Base-by-base conservation (phyloP, 2,329 filamentous ascomycete genomes). In the Cylindrodendrum hubeiense region DNA sequence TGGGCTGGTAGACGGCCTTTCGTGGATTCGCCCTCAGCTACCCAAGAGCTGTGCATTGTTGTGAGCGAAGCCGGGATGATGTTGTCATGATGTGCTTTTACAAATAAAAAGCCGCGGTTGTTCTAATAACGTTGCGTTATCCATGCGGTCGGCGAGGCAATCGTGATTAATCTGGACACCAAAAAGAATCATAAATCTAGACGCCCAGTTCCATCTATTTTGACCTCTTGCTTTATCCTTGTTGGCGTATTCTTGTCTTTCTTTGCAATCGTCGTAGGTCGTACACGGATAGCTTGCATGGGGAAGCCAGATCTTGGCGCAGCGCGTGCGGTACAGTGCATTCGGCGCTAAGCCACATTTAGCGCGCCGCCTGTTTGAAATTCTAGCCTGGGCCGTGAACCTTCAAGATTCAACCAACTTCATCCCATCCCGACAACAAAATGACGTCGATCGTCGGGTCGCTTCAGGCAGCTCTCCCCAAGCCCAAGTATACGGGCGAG, bases 401-500 rank as follows among this genome's bases (percentile, higher is more conserved):
- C 53, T 70, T 59, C 62, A 67, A 67, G 63, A 56, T 55, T 53
- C 65, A 67, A 71, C 66, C 69, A 56, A 71, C 65, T 63, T 64
- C 70, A 71, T 66, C 64, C 52, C 67, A 67, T 62, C 60, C 60
- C 63, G 47, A 63, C 58, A 67, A 57, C 60, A 70, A 68, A 54
- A 93, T 93, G 90, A 83, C 90, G 64, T 90, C 90, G 65, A 85
- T 93, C 76, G 87, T 87, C 71, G 86, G 89, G 64, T 93, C 93
- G 63, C 87, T 98, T 46, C 90, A 93, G 68, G 89, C 90, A 77
- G 90, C 93, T 62, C 86, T 98, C 46, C 95, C 95, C 4, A 95
- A 95, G 78, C 95, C 95, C 17, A 95, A 93, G 81, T 97, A 98
- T 77, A 93, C 91, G 5, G 94, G 93, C 72, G 93, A 97, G 77